Conservation (phyloP, 495 filamentous ascomycete genomes). For the Xylaria intraflava region DNA sequence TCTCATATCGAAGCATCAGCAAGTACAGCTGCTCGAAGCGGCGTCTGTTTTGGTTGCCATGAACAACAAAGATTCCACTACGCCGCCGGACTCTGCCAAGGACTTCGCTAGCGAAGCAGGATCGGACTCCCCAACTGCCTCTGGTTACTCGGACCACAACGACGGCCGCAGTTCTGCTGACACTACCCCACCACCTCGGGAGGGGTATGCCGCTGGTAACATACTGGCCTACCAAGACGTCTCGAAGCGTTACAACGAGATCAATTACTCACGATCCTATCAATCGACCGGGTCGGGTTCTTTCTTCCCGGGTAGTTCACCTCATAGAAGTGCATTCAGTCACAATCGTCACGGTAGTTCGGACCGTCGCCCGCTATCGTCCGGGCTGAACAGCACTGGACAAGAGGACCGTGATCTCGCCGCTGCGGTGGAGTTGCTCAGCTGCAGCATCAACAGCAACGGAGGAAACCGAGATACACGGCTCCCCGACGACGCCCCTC, state of each 20-base stretch:
- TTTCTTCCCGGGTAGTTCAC: constrained; percentile 46
- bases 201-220: constrained; percentile 34
- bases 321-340: constrained; percentile 40
- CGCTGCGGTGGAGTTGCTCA: constrained; percentile 79
- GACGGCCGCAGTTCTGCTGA: constrained; percentile 64
- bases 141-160: constrained; percentile 66
- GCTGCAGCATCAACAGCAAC: constrained; percentile 82
- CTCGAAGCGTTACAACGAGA: constrained; percentile 58
- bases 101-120: constrained; percentile 70
- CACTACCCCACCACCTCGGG: constrained; percentile 64
- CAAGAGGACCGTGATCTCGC: constrained; percentile 78
- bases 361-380: constrained; percentile 54
- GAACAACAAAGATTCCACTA: constrained; percentile 56
- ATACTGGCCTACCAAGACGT: constrained; percentile 41
- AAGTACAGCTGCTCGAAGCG: constrained; percentile 94
- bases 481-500: constrained; percentile 71
- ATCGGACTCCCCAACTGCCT: constrained; percentile 71
- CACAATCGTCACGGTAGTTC: constrained; percentile 52
- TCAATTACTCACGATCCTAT: constrained; percentile 74
- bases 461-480: constrained; percentile 56
- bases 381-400: constrained; percentile 53
- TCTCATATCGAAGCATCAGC: constrained; percentile 98
- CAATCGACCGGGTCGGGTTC: constrained; percentile 61
- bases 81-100: constrained; percentile 53
- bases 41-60: constrained; percentile 91